Percentiles rank a stretch among this genome's conserved stretches.
Conservation (phyloP, 2,329 filamentous ascomycete genomes). For the Verticillium isaacii region DNA sequence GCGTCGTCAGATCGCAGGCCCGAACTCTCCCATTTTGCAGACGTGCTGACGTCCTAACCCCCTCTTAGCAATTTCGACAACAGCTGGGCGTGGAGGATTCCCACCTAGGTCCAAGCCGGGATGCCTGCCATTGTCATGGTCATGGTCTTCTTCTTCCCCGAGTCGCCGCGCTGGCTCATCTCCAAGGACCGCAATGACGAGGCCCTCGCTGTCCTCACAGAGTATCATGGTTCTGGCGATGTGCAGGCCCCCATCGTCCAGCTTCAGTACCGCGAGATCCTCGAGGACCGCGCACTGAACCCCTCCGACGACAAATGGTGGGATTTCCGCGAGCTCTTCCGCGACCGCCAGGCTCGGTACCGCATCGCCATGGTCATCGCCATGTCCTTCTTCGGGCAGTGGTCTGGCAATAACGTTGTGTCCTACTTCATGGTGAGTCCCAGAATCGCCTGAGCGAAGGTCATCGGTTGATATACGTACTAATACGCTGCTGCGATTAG, state of each 20-base stretch:
- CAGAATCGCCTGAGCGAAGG: too few relatives aligned
- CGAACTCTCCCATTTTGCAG: too few relatives aligned
- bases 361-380: conserved; percentile 43
- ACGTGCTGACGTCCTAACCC: not conserved
- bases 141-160: conserved; percentile 66
- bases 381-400: conserved; percentile 48
- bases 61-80: conserved; percentile 10
- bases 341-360: conserved; percentile 42
- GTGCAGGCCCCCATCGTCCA: conserved; percentile 45
- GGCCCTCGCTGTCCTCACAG: conserved; percentile 52
- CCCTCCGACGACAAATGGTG: conserved; percentile 54
- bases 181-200: conserved; percentile 51
- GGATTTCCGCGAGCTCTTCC: conserved; percentile 51
- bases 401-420: conserved; percentile 38
- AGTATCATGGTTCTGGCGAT: conserved; percentile 56
- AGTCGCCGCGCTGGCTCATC: conserved; percentile 70
- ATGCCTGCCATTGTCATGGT: conserved; percentile 37
- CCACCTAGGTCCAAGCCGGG: conserved; percentile 47
- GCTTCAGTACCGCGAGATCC: conserved; percentile 52
- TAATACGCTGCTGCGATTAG: not conserved
- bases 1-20: too few relatives aligned
- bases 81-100: conserved; percentile 53
- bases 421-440: conserved; percentile 26
- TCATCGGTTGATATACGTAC: too few relatives aligned
- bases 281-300: conserved; percentile 41